Base-by-base conservation (phyloP, 169 alveolate species). In the Ichthyophthirius multifiliis region DNA sequence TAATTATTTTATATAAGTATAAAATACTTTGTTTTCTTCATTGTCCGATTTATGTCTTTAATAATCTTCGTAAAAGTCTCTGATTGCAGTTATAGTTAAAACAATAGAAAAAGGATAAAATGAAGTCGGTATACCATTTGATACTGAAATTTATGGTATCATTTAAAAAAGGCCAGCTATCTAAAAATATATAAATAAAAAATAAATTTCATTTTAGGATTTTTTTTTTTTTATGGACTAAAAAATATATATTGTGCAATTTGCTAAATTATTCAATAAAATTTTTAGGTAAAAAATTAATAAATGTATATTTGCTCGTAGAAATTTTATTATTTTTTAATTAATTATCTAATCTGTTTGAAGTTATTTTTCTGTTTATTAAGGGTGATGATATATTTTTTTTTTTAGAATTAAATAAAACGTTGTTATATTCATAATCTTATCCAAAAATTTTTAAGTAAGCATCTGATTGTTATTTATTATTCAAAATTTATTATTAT, bases 21-120 rank as follows among this genome's bases (percentile, higher is more conserved):
- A n/a, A n/a, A n/a, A n/a, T n/a, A 55, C 71, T 27, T 94, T 92
- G 86, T 98, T 98, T 80, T 97, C 99, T 76, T 95, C 98, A 64
- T 92, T 90, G 81, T 98, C 99, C 27, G 98, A 94, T 83, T 91
- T 93, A 80, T 97, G 97, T 76, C 99, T 86, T 82, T 97, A 96
- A 92, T 95, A 93, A 90, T 98, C 99, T 87, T 98, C 99, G 73
- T 95, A 96, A 48, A 98, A 98, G 85, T 98, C 99, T 87, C 97
- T 98, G 35, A 96, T 89, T 32, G 99, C 99, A 86, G 97, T 94
- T 20, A 97, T 97, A 2, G 92, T 76, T 65, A 98, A 89, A 30
- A 98, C 99, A 44, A 97, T 92, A 44, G 95, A 79, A 39, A 98
- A 92, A 4, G 99, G 99, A 74, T 97, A 91, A 46, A 97, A 94